A percentile compares a stretch with the other conserved stretches of the same genome.
Evolutionary conservation across 2,329 filamentous ascomycete species (phyloP).

Genomic region (Fusarium sp.): DNA sequence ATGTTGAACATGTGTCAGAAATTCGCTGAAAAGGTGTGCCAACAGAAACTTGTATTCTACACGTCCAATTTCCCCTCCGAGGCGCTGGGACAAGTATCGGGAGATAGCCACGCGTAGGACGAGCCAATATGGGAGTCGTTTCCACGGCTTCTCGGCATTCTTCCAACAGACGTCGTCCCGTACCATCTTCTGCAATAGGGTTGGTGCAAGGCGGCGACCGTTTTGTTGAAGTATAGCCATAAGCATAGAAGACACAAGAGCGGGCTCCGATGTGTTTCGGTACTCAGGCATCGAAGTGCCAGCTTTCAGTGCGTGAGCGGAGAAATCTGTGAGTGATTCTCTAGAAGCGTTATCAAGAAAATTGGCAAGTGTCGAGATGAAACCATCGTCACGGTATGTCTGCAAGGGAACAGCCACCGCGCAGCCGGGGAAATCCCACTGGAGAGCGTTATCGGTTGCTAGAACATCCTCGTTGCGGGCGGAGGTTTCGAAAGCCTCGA

Average conservation of each 20-base stretch:
- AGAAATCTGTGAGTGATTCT: slow-evolving; percentile 67
- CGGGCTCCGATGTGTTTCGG: slow-evolving; percentile 70
- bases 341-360: slow-evolving; percentile 70
- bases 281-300: slow-evolving; percentile 63
- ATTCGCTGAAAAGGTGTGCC: slow-evolving; percentile 59
- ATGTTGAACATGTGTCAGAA: slow-evolving; percentile 58
- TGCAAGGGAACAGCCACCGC: slow-evolving; percentile 61
- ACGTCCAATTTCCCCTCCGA: slow-evolving; percentile 47
- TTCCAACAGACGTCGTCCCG: slow-evolving; percentile 71
- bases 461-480: slow-evolving; percentile 66
- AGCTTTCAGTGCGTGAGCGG: slow-evolving; percentile 66
- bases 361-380: slow-evolving; percentile 55
- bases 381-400: slow-evolving; percentile 44
- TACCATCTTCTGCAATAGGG: slow-evolving; percentile 66
- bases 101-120: slow-evolving; percentile 70
- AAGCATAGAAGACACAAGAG: slow-evolving; percentile 70
- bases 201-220: slow-evolving; percentile 58
- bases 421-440: slow-evolving; percentile 71
- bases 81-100: slow-evolving; percentile 61
- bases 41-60: slow-evolving; percentile 71
- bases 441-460: slow-evolving; percentile 63
- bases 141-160: slow-evolving; percentile 69
- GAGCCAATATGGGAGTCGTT: slow-evolving; percentile 73
- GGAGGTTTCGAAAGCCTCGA: slow-evolving; percentile 72
- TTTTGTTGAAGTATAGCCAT: slow-evolving; percentile 71